A percentile compares a stretch with the other conserved stretches of the same genome.
Evolutionary conservation across 1,139 yeast species (phyloP).

Genomic region (Yamadazyma diddensiae): DNA sequence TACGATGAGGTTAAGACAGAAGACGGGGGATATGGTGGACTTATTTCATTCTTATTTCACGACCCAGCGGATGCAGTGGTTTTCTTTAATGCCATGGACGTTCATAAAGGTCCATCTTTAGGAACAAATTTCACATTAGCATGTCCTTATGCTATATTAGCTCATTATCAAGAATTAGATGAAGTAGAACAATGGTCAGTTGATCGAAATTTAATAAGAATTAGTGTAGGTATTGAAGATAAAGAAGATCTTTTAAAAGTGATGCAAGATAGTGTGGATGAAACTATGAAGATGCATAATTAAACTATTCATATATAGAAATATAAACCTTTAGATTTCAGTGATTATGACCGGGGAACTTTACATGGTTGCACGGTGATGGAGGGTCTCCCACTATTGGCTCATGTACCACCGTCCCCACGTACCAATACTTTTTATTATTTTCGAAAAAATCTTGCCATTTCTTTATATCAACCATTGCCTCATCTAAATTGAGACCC

Average conservation of each 20-base stretch:
- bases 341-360: slow-evolving; percentile 26
- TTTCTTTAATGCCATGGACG: slow-evolving; percentile 70
- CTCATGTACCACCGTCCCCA: slow-evolving; percentile 52
- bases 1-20: slow-evolving; percentile 69
- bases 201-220: slow-evolving; percentile 72
- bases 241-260: slow-evolving; percentile 51
- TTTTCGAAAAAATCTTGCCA: slow-evolving; percentile 57
- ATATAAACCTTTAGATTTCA: background rate
- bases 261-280: slow-evolving; percentile 58
- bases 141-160: slow-evolving; percentile 87
- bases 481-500: slow-evolving; percentile 47
- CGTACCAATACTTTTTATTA: slow-evolving; percentile 58
- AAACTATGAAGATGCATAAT: slow-evolving; percentile 32
- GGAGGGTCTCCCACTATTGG: slow-evolving; percentile 35
- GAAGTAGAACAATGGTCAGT: slow-evolving; percentile 85
- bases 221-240: slow-evolving; percentile 82
- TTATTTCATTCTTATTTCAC: slow-evolving; percentile 73
- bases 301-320: slow-evolving; percentile 1
- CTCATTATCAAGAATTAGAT: slow-evolving; percentile 82
- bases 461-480: slow-evolving; percentile 22
- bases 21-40: slow-evolving; percentile 91
- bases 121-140: slow-evolving; percentile 93
- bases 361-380: slow-evolving; percentile 33
- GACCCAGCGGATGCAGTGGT: slow-evolving; percentile 62
- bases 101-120: slow-evolving; percentile 91